These are phyloP conservation scores for Phylloporus sp. DNA, from an alignment of 768 basidiomycete species.

Conservation along the genomic window DNA sequence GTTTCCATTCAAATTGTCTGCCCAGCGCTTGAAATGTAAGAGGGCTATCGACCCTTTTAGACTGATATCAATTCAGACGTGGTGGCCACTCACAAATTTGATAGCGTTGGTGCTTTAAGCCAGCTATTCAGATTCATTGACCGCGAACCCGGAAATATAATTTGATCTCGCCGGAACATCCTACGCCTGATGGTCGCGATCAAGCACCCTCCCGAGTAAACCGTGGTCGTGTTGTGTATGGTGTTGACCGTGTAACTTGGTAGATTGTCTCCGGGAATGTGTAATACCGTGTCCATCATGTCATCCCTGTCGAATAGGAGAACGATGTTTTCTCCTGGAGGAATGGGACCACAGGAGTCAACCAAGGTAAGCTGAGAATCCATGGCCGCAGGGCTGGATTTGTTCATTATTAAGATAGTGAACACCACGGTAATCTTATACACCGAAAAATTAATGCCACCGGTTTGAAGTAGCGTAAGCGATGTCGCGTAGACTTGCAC, in stretches of 20 bases:
- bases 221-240: not conserved
- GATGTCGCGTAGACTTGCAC: not conserved
- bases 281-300: slow-evolving; percentile 11
- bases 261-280: not conserved
- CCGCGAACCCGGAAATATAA: slow-evolving; percentile 9
- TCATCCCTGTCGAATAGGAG: slow-evolving; percentile 13
- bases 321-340: not conserved
- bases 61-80: not conserved
- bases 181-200: slow-evolving; percentile 16
- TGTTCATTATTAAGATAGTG: not conserved
- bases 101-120: slow-evolving; percentile 7
- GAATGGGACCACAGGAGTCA: not conserved
- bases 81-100: slow-evolving; percentile 10
- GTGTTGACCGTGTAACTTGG: slow-evolving; percentile 14
- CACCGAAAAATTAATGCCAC: not conserved
- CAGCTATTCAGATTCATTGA: slow-evolving; percentile 12
- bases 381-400: slow-evolving; percentile 1
- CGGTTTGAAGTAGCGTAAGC: not conserved
- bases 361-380: slow-evolving; percentile 18
- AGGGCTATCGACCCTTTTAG: slow-evolving; percentile 5
- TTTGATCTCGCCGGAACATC: slow-evolving; percentile 6
- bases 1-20: slow-evolving; percentile 14
- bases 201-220: slow-evolving; percentile 1
- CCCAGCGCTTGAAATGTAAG: slow-evolving; percentile 6
- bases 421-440: not conserved